phyloP scores from a whole-genome alignment of 164 flowering plant genomes.

The Pachysandra terminalis region DNA sequence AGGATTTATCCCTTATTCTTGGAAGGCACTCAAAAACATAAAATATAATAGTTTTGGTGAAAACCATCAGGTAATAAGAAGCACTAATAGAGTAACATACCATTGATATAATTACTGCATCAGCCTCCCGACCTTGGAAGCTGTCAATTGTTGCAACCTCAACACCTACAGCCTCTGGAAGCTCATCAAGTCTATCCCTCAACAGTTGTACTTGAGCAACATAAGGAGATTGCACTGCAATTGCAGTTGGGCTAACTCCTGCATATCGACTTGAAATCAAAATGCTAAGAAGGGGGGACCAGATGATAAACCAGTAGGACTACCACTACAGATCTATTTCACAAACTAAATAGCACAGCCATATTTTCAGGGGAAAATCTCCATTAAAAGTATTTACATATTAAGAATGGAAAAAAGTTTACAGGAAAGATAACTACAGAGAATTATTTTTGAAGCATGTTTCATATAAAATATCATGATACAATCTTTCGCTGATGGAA shows the following conservation, averaged over 20 bases:
- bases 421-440: background rate
- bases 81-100: conserved; percentile 31
- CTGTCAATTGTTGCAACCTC: conserved; percentile 95
- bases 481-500: background rate
- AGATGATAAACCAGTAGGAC: background rate
- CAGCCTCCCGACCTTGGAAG: conserved; percentile 95
- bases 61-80: background rate
- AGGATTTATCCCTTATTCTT: background rate
- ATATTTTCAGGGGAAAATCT: background rate
- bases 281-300: too few species aligned
- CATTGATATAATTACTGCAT: conserved; percentile 96
- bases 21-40: background rate
- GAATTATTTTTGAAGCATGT: too few species aligned
- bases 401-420: background rate
- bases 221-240: conserved; percentile 92
- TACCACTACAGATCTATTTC: background rate
- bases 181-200: conserved; percentile 76
- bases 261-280: conserved; percentile 17
- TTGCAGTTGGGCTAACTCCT: conserved; percentile 74
- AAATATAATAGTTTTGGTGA: background rate
- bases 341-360: background rate
- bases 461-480: too few species aligned
- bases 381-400: too few species aligned
- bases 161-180: conserved; percentile 62
- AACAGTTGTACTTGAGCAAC: conserved; percentile 95